A percentile compares a stretch with the other conserved stretches of the same genome.
These are phyloP conservation scores for Sclerotiophoma versabilis DNA, from an alignment of 2,329 filamentous ascomycete species.

Conservation along the genomic window DNA sequence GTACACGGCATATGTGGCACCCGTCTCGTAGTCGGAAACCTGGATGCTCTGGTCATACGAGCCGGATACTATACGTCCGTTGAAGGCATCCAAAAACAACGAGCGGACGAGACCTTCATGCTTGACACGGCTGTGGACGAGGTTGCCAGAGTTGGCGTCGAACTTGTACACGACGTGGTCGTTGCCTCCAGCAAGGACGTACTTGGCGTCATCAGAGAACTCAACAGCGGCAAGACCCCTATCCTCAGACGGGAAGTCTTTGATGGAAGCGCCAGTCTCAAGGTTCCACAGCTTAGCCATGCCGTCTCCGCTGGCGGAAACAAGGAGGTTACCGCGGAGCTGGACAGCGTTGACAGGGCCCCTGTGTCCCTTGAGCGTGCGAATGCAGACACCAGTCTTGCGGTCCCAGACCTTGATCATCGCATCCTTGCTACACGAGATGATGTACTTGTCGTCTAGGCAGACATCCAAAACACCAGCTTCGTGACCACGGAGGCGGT, in stretches of 20 bases:
- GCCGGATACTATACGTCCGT: constrained; percentile 85
- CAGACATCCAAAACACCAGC: constrained; percentile 93
- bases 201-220: constrained; percentile 93
- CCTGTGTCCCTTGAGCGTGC: constrained; percentile 81
- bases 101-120: constrained; percentile 88
- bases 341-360: constrained; percentile 97
- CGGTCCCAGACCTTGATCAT: constrained; percentile 96
- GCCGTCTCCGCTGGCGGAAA: constrained; percentile 93
- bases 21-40: constrained; percentile 86
- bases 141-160: constrained; percentile 88
- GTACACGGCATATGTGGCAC: constrained; percentile 79
- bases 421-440: constrained; percentile 96
- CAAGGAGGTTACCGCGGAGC: constrained; percentile 88
- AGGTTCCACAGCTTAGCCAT: constrained; percentile 96
- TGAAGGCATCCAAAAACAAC: constrained; percentile 86
- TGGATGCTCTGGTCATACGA: constrained; percentile 97
- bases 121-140: constrained; percentile 79
- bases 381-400: constrained; percentile 74
- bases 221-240: constrained; percentile 95
- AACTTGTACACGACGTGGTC: constrained; percentile 96
- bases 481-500: constrained; percentile 77
- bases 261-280: constrained; percentile 83
- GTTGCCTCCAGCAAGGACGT: constrained; percentile 92
- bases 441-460: constrained; percentile 89
- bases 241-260: constrained; percentile 88